Base-by-base conservation (phyloP, 306 rosid genomes). In the Oemleria cerasiformis region DNA sequence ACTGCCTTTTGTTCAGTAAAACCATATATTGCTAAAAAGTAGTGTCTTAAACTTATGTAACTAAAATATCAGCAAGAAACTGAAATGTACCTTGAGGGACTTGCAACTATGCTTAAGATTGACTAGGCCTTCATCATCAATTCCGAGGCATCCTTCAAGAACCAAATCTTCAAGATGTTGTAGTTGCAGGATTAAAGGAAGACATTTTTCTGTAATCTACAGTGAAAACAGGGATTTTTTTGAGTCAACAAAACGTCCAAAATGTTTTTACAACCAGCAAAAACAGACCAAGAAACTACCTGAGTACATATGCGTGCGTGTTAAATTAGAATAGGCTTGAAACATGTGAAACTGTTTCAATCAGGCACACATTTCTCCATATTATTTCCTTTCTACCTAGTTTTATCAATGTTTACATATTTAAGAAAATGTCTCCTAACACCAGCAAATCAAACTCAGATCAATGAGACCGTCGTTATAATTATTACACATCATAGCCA, bases 71-170 rank as follows among this genome's bases (percentile, higher is more conserved):
- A 19, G 2, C 8, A 64, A 40, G 44, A 3, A 64, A 50, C 44
- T 9, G 71, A 51, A 51, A 61, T 11, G 72, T 54, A 84, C 88
- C 84, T 84, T 84, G 34, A 78, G 68, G 14, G 88, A 81, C 47
- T 55, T 58, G 73, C 41, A 73, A 30, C 53, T 19, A 38, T 57
- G 77, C 10, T 44, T 9, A 41, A 84, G 76, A 44, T 48, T 70
- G 4, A 68, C 67, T 54, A 84, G 85, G 65, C 84, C 78, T 30
- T 72, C 75, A 34, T 84, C 88, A 75, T 81, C 81, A 40, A 84
- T 78, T n/a, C 88, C 83, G 67, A 70, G 76, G 75, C 88, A 84
- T 54, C 81, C 88, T 78, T 84, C 84, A 56, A 84, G 85, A 64
- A 65, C 53, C 67, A 84, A 77, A 54, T 84, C 85, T 75, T 84